Conservation (phyloP, 352 stramenopile species). For the Globisporangium carolinianum region DNA sequence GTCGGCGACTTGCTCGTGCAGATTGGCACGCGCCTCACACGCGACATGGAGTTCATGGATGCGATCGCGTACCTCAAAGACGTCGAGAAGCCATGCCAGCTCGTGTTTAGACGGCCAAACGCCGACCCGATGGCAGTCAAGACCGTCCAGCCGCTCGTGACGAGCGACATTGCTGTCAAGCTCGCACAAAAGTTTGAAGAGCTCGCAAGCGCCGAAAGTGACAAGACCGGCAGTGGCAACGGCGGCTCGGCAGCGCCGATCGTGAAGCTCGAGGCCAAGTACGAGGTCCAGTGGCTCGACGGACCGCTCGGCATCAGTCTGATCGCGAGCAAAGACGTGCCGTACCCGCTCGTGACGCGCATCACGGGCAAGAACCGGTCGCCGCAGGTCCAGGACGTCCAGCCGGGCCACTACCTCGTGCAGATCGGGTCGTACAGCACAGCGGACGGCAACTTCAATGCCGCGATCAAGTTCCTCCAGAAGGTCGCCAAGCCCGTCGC, state of each 20-base stretch:
- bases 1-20: conserved; percentile 73
- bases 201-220: conserved; percentile 54
- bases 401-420: conserved; percentile 82
- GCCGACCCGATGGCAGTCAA: conserved; percentile 77
- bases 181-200: conserved; percentile 76
- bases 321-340: conserved; percentile 82
- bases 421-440: conserved; percentile 84
- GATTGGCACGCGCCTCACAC: conserved; percentile 59
- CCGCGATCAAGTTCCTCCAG: conserved; percentile 85
- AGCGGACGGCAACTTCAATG: conserved; percentile 82
- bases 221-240: conserved; percentile 28
- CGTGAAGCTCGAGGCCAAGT: conserved; percentile 78
- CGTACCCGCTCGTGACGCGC: conserved; percentile 79
- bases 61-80: conserved; percentile 82
- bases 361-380: conserved; percentile 87
- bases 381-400: conserved; percentile 80
- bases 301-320: conserved; percentile 81
- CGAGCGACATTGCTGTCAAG: conserved; percentile 62
- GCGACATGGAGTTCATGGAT: conserved; percentile 81
- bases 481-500: conserved; percentile 83
- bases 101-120: conserved; percentile 66
- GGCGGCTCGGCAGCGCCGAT: conserved; percentile 32
- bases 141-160: conserved; percentile 62
- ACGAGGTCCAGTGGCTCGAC: conserved; percentile 85
- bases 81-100: conserved; percentile 61